Base-by-base conservation (phyloP, 2,329 filamentous ascomycete genomes). In the Sporothrix curviconia region DNA sequence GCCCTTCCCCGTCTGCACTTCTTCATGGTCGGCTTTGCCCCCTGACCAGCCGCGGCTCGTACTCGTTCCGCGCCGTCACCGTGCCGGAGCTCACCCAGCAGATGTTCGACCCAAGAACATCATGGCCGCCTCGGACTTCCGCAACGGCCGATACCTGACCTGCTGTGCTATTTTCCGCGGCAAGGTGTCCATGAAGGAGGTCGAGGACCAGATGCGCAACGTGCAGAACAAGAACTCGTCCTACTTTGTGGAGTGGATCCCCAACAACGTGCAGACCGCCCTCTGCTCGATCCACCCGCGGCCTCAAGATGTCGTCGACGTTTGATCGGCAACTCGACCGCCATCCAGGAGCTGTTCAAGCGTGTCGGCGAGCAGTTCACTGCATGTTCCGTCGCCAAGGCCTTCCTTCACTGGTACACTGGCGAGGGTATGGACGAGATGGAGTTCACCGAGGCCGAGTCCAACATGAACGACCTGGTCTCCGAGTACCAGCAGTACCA, bases 61-160 rank as follows among this genome's bases (percentile, higher is more conserved):
- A 95, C 83, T 90, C 89, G 68, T 99, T 97, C 92, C 94, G 94
- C 73, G 92, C 94, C 66, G 89, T 97, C 76, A 92, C 87, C 71
- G 94, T 99, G 62, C 92, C 94, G 59, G 94, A 99, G 83, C 85
- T 99, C 76, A 97, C 94, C 70, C 94, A 99, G 83, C 94, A 99
- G 79, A 97, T 99, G 91, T 99, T 95, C 83, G 94, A 99, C 82
- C 92, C 71, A 99, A 97, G 91, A 99, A 99, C 87, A 99, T 99
- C 92, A 99, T 99, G 94, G 94, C 94, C 79, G 94, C 94, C 65
- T 95, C 92, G 64, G 94, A 99, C 82, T 99, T 99, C 91, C 90
- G 94, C 71, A 99, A 97, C 78, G 94, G 94, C 76, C 94, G 94
- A 71, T 99, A 99, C 84, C 86, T 99, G 72, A 99, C 94, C 68